These are phyloP conservation scores for Alisma plantagoaquatica DNA, from an alignment of 106 monocot species.

Conservation along the genomic window DNA sequence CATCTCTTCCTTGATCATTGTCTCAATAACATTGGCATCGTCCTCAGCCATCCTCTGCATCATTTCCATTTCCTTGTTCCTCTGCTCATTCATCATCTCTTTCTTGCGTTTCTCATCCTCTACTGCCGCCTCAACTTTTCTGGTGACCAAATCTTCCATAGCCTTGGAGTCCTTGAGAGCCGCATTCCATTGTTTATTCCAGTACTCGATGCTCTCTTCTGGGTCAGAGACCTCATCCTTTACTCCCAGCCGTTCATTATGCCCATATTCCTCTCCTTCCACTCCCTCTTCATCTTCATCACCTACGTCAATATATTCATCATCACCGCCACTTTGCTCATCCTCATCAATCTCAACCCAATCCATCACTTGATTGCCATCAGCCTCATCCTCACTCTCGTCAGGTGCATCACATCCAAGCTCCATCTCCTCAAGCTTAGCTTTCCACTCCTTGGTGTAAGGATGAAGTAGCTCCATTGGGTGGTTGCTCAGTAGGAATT, in stretches of 20 bases:
- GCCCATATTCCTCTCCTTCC: conserved; percentile 1
- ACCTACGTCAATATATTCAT: conserved; percentile 15
- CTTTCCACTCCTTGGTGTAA: conserved; percentile 92
- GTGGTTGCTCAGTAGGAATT: conserved; percentile 79
- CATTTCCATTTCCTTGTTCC: conserved; percentile 6
- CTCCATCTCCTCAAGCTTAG: conserved; percentile 90
- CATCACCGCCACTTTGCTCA: conserved; percentile 18
- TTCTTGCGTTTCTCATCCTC: conserved; percentile 24
- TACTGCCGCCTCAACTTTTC: conserved; percentile 41
- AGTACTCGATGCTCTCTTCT: conserved; percentile 69
- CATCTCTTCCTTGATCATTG: conserved; percentile 4
- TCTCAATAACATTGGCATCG: no score
- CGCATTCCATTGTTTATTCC: conserved; percentile 74
- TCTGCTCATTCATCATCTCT: conserved; percentile 24
- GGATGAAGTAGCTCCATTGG: conserved; percentile 87
- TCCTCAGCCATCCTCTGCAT: conserved; percentile 6
- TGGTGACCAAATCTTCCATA: conserved; percentile 80
- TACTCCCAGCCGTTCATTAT: not conserved
- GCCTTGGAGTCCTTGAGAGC: conserved; percentile 49
- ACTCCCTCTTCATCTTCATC: conserved; percentile 24
- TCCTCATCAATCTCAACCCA: conserved; percentile 41
- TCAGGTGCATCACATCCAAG: conserved; percentile 87
- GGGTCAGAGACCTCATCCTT: conserved; percentile 10
- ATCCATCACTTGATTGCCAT: conserved; percentile 15
- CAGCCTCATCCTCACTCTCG: conserved; percentile 41